Evolutionary conservation across 1,139 yeast genomes (phyloP).

Genomic region (Casaregolazyma lundiana): DNA sequence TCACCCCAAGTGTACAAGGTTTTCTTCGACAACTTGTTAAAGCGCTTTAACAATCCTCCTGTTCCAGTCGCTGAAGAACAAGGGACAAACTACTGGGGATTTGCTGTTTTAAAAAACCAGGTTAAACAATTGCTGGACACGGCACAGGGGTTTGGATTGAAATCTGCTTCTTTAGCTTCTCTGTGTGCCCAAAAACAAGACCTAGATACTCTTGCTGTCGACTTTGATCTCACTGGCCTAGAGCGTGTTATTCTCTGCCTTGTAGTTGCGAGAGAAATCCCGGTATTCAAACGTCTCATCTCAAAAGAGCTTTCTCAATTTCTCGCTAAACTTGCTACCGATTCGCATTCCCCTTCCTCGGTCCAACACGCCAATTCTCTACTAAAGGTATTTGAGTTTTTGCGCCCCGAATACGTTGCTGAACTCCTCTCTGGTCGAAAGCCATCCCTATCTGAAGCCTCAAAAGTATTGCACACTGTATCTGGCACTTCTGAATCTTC

Average conservation of each 20-base stretch:
- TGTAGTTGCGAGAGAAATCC: background rate
- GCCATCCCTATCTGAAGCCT: too few species aligned
- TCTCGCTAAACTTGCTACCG: background rate
- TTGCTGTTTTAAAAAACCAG: conserved; percentile 1
- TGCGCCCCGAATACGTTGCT: background rate
- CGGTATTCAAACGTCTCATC: background rate
- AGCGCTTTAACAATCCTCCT: conserved; percentile 1
- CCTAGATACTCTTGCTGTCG: background rate
- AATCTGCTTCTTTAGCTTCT: background rate
- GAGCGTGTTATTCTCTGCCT: background rate
- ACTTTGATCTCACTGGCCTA: background rate
- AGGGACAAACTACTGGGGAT: background rate
- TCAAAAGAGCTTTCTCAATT: background rate
- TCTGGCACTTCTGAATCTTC: background rate
- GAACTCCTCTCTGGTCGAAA: too few species aligned
- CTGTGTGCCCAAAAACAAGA: background rate
- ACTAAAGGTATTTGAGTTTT: background rate
- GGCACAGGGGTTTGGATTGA: background rate
- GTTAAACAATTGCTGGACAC: background rate
- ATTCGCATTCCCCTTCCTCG: background rate
- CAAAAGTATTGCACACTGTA: too few species aligned
- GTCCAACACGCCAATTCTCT: background rate
- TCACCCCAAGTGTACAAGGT: background rate
- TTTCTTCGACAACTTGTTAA: conserved; percentile 4
- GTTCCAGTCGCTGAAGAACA: background rate